phyloP scores from a whole-genome alignment of 208 protist genomes.

The Herpetomonas tarakana region DNA sequence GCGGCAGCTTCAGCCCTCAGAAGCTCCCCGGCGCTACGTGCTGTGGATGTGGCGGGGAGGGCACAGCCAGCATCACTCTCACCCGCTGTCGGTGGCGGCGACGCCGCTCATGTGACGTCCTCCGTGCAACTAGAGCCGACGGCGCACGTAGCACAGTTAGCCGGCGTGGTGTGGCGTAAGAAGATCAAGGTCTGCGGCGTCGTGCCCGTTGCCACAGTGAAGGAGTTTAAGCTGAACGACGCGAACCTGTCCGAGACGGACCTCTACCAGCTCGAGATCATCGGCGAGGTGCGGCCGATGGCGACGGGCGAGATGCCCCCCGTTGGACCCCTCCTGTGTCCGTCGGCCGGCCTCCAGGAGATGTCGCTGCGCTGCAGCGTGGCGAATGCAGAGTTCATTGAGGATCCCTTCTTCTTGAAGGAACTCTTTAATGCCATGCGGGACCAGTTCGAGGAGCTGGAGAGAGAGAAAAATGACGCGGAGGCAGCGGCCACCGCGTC shows the following conservation, averaged over 20 bases:
- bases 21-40: neutral
- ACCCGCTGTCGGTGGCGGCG: neutral
- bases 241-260: slow-evolving; percentile 38
- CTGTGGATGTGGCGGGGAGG: too few species aligned
- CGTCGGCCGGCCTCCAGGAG: slow-evolving; percentile 14
- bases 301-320: slow-evolving; percentile 39
- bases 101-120: neutral
- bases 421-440: slow-evolving; percentile 58
- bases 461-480: slow-evolving; percentile 5
- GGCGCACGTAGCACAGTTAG: neutral
- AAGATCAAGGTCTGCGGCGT: slow-evolving; percentile 54
- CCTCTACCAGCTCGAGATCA: slow-evolving; percentile 49
- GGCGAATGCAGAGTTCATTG: slow-evolving; percentile 41
- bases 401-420: slow-evolving; percentile 50
- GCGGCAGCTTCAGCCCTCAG: neutral
- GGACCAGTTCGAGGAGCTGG: slow-evolving; percentile 42
- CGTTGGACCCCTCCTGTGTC: slow-evolving; percentile 46
- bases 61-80: too few species aligned
- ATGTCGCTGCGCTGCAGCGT: neutral
- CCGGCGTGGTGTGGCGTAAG: slow-evolving; percentile 20
- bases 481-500: neutral
- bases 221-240: slow-evolving; percentile 23
- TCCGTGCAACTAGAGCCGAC: neutral
- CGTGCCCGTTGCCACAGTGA: slow-evolving; percentile 19
- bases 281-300: slow-evolving; percentile 38